Base-by-base conservation (phyloP, 192 early-diverging fungal genomes). In the Geosiphon pyriformis region DNA sequence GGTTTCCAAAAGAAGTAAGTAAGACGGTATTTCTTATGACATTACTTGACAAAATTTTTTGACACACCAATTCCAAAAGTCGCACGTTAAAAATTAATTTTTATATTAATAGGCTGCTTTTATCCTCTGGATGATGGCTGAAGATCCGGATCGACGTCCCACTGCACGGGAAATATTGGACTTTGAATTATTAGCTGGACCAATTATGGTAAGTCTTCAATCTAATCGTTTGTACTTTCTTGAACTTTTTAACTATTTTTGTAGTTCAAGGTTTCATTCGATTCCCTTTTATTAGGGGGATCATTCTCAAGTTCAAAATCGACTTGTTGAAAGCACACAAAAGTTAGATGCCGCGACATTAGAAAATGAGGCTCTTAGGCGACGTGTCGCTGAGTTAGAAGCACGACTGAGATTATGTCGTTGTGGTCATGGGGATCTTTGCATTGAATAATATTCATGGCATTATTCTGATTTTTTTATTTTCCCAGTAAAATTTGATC, bases 91-190 rank as follows among this genome's bases (percentile, higher is more conserved):
- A n/a, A n/a, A 67, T 29, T 35, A 15, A 4, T 54, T 54, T 31
- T 58, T 27, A 11, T 62, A 64, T 12, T 30, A 26, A 23, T 59
- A 89, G 70, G 85, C 92, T 0, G 89, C 91, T 3, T 74, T 95
- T 34, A 85, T 98, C 26, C 75, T 92, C 29, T 90, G 88, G 81
- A 75, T 98, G 69, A 90, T 92, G 86, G 78, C 87, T 10, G 77
- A 82, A 4, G 83, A 94, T 62, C 89, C 93, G 0, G 65, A 67
- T 8, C 58, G 80, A 58, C 80, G 94, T 4, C 93, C 92, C 0
- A 83, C 76, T 33, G 87, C 91, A 0, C 67, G 72, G 33, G 80
- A 92, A 59, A 78, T 93, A 17, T 65, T 95, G 59, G 79, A 88
- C 4, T 85, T 88, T 71, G 90, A 87, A 65, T 67, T 87, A 30